Evolutionary conservation across 495 filamentous ascomycete species (phyloP).

Genomic region (Penicillium waksmanii): DNA sequence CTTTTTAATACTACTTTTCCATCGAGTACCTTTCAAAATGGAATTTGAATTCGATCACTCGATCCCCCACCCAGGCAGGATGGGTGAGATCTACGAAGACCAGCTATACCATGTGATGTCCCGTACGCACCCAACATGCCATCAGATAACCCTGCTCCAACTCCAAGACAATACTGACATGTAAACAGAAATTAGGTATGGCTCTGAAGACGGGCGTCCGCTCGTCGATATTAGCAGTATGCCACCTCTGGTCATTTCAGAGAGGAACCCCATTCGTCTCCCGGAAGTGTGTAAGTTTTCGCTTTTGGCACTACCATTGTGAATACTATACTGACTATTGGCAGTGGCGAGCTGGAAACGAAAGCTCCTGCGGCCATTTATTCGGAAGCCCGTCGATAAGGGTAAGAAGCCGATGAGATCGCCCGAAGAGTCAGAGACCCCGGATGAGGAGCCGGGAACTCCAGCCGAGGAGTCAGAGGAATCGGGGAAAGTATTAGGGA

Average conservation of each 20-base stretch:
- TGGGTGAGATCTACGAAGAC: constrained; percentile 2
- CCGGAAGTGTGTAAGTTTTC: constrained; percentile 1
- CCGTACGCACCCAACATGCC: background rate
- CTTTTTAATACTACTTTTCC: background rate
- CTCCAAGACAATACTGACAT: background rate
- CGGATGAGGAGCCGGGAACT: background rate
- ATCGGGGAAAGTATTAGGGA: too few relatives aligned
- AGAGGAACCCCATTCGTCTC: background rate
- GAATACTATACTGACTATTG: background rate
- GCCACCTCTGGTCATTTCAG: background rate
- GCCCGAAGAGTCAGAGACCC: background rate
- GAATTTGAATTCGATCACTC: background rate
- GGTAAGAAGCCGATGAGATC: background rate
- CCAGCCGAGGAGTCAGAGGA: too few relatives aligned
- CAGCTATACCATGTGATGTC: background rate
- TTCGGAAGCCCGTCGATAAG: background rate
- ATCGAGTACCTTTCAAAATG: background rate
- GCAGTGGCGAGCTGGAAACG: background rate
- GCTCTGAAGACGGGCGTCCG: background rate
- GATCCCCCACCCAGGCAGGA: background rate
- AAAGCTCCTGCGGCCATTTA: background rate
- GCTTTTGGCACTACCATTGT: background rate
- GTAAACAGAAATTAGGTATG: background rate
- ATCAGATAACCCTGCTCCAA: background rate
- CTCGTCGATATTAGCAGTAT: background rate